These are phyloP conservation scores for Rhytidiadelphus loreus DNA, from an alignment of 225 moss, liverwort and hornwort species.

Conservation along the genomic window DNA sequence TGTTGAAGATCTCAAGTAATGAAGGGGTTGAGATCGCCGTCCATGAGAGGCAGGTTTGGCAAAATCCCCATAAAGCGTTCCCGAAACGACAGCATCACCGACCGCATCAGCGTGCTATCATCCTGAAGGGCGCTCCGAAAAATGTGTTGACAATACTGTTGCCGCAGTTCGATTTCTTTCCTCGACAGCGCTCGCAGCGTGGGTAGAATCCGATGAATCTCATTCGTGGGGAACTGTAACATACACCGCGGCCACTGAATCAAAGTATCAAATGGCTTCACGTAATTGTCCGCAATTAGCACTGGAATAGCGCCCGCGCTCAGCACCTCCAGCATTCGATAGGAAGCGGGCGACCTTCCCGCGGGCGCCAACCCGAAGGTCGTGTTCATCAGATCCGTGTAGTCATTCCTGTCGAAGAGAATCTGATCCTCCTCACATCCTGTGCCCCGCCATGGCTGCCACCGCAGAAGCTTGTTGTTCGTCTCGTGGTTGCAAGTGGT, in stretches of 20 bases:
- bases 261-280: slow-evolving; percentile 54
- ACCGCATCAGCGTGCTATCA: slow-evolving; percentile 31
- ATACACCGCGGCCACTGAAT: slow-evolving; percentile 58
- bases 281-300: slow-evolving; percentile 55
- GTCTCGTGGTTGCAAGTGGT: slow-evolving; percentile 52
- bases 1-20: background rate
- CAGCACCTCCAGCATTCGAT: slow-evolving; percentile 55
- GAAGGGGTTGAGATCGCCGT: slow-evolving; percentile 4
- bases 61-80: slow-evolving; percentile 54
- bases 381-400: slow-evolving; percentile 46
- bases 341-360: slow-evolving; percentile 56
- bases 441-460: slow-evolving; percentile 40
- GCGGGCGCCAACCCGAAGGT: slow-evolving; percentile 62
- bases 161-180: slow-evolving; percentile 45
- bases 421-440: slow-evolving; percentile 50
- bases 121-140: slow-evolving; percentile 39
- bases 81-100: slow-evolving; percentile 41
- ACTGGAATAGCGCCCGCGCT: slow-evolving; percentile 61
- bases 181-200: slow-evolving; percentile 33
- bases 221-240: slow-evolving; percentile 51
- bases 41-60: slow-evolving; percentile 26
- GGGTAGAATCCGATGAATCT: slow-evolving; percentile 47
- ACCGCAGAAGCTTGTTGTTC: slow-evolving; percentile 37
- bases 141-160: slow-evolving; percentile 29
- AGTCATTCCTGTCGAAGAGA: slow-evolving; percentile 19